Base-by-base conservation (phyloP, 805 yeast genomes). In the Sugiyamaella lignohabitans region DNA sequence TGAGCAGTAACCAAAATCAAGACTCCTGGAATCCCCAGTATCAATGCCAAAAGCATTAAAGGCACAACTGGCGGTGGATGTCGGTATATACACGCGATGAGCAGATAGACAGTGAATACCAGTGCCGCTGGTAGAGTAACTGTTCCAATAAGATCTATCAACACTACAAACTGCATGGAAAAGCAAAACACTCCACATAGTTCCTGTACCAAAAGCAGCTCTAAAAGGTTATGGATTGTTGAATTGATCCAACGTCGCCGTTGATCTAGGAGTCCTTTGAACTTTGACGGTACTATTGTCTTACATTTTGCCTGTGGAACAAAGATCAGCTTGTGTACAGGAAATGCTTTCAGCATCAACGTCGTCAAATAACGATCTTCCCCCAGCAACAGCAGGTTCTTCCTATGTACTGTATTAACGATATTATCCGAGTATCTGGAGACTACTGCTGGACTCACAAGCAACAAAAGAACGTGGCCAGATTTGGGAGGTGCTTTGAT, bases 241-340 rank as follows among this genome's bases (percentile, higher is more conserved):
- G 96, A 88, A 65, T 89, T 89, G 55, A 89, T 89, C 97, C 97
- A 89, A 63, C 97, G 84, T 69, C 97, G 86, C 64, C 97, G 82
- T 64, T 89, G 97, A 0, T 96, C 88, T 40, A 89, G 70, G 52
- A 89, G 70, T 46, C 88, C 93, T 49, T 67, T 73, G 60, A 89
- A 86, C 38, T 75, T 73, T 55, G 82, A 84, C 1, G 97, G 97
- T 19, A 82, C 97, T 54, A 86, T 68, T 1, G 97, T 89, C 62
- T 87, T 87, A 69, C 96, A 88, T 4, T 84, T 91, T 11, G 96
- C 97, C 63, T 87, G 88, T 2, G 95, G 82, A 11, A 89, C 83
- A 63, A 89, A 89, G 10, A 87, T 68, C 65, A 85, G 95, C 56
- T 83, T 85, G 68, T 96, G 77, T 61, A 79, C 84, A 6, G 97